These are phyloP conservation scores for Antarctomyces pellizariae DNA, from an alignment of 495 filamentous ascomycete genomes.

Conservation along the genomic window DNA sequence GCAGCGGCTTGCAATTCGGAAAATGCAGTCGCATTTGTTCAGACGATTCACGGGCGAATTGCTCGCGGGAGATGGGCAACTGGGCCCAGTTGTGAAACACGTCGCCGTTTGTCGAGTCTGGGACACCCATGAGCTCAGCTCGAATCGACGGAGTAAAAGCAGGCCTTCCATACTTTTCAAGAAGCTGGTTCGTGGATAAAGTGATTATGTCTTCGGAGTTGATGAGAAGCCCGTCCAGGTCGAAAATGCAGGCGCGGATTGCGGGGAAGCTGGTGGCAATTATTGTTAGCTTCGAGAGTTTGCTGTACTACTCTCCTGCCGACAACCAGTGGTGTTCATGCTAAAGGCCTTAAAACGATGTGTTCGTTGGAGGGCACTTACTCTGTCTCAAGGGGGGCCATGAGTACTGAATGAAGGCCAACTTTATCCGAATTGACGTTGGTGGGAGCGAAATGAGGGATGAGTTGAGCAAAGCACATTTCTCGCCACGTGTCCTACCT, in stretches of 20 bases:
- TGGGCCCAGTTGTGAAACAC: constrained; percentile 14
- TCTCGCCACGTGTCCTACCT: too few species aligned
- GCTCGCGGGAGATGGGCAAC: constrained; percentile 13
- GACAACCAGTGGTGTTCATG: too few species aligned
- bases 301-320: too few species aligned
- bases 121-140: constrained; percentile 3
- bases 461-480: too few species aligned
- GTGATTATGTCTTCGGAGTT: constrained; percentile 21
- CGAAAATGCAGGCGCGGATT: constrained; percentile 22
- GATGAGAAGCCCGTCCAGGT: constrained; percentile 21
- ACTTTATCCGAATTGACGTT: too few species aligned
- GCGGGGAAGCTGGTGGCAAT: constrained; percentile 15
- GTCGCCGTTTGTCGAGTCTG: constrained; percentile 1
- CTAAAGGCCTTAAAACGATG: too few species aligned
- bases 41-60: constrained; percentile 13
- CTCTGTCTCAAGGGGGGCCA: too few species aligned
- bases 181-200: constrained; percentile 14
- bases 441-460: too few species aligned
- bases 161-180: constrained; percentile 12
- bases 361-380: too few species aligned
- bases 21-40: constrained; percentile 12
- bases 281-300: too few species aligned
- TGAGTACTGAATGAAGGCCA: too few species aligned
- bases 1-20: constrained; percentile 13
- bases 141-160: constrained; percentile 1